Evolutionary conservation across 1,284 basidiomycete species (phyloP).

Genomic region (Dichomitus squalens): DNA sequence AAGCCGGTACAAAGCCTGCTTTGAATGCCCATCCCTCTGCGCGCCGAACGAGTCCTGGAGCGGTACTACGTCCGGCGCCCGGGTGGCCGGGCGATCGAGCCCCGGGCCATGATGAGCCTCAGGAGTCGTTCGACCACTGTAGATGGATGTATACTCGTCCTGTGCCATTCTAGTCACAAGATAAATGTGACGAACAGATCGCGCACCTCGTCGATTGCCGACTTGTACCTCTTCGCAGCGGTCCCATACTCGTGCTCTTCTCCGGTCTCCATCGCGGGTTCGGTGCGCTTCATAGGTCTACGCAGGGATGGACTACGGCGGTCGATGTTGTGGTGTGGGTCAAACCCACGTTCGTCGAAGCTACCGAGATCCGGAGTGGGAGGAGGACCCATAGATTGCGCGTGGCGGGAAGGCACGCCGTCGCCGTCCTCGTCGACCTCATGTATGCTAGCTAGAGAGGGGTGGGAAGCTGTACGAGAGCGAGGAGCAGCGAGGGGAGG

Average conservation of each 20-base stretch:
- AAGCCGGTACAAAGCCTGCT: constrained; percentile 26
- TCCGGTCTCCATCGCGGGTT: constrained; percentile 22
- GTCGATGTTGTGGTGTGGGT: background rate
- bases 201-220: constrained; percentile 14
- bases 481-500: constrained; percentile 8
- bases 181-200: background rate
- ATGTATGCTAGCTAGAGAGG: constrained; percentile 29
- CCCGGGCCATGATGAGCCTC: background rate
- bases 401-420: background rate
- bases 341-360: constrained; percentile 1
- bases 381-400: constrained; percentile 1
- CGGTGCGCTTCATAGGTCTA: constrained; percentile 24
- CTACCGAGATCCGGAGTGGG: background rate
- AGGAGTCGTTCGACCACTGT: constrained; percentile 15
- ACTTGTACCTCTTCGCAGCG: constrained; percentile 28
- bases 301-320: constrained; percentile 15
- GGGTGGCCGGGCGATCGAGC: background rate
- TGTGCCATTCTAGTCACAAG: constrained; percentile 7
- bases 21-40: background rate
- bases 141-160: constrained; percentile 11
- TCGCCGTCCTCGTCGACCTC: constrained; percentile 27
- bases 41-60: background rate
- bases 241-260: constrained; percentile 22
- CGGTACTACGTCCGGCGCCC: no score
- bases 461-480: constrained; percentile 22